A percentile compares a stretch with the other conserved stretches of the same genome.
Conservation (phyloP, 352 stramenopile genomes). For the Blastocystis sp. region DNA sequence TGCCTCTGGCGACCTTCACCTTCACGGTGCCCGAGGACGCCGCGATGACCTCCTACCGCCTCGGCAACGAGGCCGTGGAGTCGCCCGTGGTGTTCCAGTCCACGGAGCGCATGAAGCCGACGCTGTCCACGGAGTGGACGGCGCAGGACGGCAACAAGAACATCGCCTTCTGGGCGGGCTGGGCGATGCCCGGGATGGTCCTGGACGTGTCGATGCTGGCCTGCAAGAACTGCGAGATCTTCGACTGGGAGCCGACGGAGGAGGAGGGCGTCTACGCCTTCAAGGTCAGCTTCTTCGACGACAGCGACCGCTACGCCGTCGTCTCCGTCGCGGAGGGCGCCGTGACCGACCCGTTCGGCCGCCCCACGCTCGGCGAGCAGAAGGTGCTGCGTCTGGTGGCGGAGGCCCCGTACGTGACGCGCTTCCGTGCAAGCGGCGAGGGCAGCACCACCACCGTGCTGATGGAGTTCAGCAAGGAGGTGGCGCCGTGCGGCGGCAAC, state of each 20-base stretch:
- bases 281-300: constrained; percentile 52
- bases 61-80: not conserved
- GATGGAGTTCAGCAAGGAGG: constrained; percentile 23
- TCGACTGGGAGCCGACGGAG: not conserved
- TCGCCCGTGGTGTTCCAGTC: not conserved
- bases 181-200: not conserved
- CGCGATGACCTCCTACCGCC: not conserved
- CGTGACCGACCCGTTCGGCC: constrained; percentile 20
- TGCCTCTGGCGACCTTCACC: not conserved
- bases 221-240: constrained; percentile 51
- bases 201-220: constrained; percentile 2
- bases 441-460: not conserved
- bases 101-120: not conserved
- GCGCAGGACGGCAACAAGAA: not conserved
- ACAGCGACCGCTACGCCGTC: constrained; percentile 8
- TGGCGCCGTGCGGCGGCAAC: constrained; percentile 35
- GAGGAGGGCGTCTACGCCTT: constrained; percentile 5
- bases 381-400: not conserved
- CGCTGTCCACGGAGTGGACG: constrained; percentile 1
- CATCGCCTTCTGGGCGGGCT: constrained; percentile 30
- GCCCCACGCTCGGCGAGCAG: not conserved
- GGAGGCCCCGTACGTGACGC: not conserved
- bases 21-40: not conserved
- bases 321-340: constrained; percentile 23
- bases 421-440: not conserved